A percentile compares a stretch with the other conserved stretches of the same genome.
Evolutionary conservation across 108 stramenopile genomes (phyloP).

Genomic region (Phaeodactylum tricornutum): DNA sequence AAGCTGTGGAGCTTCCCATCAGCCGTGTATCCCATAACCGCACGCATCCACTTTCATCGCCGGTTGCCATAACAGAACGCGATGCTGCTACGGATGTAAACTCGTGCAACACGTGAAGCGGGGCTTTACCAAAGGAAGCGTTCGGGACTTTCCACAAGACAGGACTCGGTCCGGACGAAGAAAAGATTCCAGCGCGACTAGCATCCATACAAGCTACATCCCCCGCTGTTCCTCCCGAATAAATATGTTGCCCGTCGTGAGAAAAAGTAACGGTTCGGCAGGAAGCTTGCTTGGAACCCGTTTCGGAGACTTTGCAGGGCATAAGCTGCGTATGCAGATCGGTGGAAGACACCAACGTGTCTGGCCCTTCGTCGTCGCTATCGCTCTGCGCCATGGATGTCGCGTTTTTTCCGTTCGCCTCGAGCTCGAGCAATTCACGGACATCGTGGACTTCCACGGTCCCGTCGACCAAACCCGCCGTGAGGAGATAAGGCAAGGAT

Average conservation of each 20-base stretch:
- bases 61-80: conserved; percentile 51
- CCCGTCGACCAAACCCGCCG: conserved; percentile 74
- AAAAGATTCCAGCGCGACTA: conserved; percentile 36
- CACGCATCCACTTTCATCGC: conserved; percentile 77
- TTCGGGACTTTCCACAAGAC: conserved; percentile 49
- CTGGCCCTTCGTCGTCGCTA: conserved; percentile 45
- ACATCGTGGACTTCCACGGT: conserved; percentile 74
- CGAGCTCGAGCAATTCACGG: conserved; percentile 11
- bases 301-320: conserved; percentile 5
- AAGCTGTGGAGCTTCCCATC: conserved; percentile 1
- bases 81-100: conserved; percentile 27
- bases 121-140: conserved; percentile 36
- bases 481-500: conserved; percentile 32
- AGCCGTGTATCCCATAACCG: conserved; percentile 72
- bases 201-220: conserved; percentile 55
- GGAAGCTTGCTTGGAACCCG: conserved; percentile 17
- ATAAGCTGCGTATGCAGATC: conserved; percentile 29
- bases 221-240: conserved; percentile 57
- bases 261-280: conserved; percentile 66
- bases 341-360: conserved; percentile 71
- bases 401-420: conserved; percentile 4
- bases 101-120: conserved; percentile 42
- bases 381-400: conserved; percentile 12
- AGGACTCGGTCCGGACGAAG: conserved; percentile 13
- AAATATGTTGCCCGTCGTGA: conserved; percentile 41